phyloP scores from a whole-genome alignment of 2,329 filamentous ascomycete species.

The Gnomoniopsis sp. region DNA sequence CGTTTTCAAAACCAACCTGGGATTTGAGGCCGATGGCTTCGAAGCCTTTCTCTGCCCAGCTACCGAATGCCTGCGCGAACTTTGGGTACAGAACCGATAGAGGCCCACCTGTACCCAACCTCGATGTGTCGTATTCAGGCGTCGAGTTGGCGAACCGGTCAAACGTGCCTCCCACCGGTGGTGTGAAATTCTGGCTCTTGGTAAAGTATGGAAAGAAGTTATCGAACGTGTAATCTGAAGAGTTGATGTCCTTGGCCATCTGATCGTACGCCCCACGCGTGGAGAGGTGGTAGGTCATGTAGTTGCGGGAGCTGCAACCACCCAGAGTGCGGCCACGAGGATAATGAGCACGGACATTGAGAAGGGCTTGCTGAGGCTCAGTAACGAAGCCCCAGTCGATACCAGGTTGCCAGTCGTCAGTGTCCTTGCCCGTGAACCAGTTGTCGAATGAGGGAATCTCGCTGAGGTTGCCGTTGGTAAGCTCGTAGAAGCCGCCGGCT shows the following conservation, averaged over 20 bases:
- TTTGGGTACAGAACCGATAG: not conserved
- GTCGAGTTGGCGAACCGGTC: slow-evolving; percentile 1
- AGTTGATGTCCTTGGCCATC: not conserved
- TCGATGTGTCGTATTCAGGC: not conserved
- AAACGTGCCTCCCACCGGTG: not conserved
- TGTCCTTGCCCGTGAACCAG: not conserved
- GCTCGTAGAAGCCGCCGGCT: slow-evolving; percentile 10
- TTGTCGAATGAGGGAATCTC: not conserved
- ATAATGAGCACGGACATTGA: not conserved
- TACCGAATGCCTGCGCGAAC: slow-evolving; percentile 1
- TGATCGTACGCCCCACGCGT: not conserved
- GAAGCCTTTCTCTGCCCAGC: not conserved
- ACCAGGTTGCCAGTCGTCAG: not conserved
- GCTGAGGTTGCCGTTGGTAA: slow-evolving; percentile 3
- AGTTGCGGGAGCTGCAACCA: slow-evolving; percentile 3
- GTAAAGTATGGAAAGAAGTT: slow-evolving; percentile 2
- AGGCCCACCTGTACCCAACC: not conserved
- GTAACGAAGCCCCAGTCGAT: slow-evolving; percentile 10
- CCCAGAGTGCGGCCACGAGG: slow-evolving; percentile 1
- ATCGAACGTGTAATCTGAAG: slow-evolving; percentile 1
- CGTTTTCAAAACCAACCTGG: not conserved
- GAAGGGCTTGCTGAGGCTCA: not conserved
- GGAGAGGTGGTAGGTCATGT: slow-evolving; percentile 8
- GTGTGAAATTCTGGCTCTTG: slow-evolving; percentile 3
- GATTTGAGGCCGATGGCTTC: not conserved